Evolutionary conservation across 2,329 filamentous ascomycete genomes (phyloP).

Genomic region (Xylaria sp.): DNA sequence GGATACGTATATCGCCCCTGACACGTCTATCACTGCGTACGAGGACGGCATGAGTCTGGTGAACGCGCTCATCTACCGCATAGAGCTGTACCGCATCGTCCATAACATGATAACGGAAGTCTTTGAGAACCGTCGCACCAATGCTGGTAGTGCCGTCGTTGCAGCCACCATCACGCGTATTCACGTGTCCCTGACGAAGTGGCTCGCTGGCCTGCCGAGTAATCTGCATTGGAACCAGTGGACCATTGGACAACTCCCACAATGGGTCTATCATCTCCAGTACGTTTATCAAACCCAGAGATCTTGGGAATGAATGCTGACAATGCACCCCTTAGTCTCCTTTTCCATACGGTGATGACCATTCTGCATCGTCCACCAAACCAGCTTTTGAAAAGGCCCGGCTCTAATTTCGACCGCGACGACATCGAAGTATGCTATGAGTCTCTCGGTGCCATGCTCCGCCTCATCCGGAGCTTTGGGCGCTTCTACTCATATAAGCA

Average conservation of each 20-base stretch:
- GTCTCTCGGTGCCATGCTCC: constrained; percentile 41
- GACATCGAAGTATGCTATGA: constrained; percentile 47
- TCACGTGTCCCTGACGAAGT: constrained; percentile 43
- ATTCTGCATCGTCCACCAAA: constrained; percentile 46
- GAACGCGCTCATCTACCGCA: constrained; percentile 43
- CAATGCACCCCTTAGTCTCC: constrained; percentile 31
- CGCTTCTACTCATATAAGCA: constrained; percentile 40
- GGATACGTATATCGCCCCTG: constrained; percentile 43
- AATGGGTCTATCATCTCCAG: constrained; percentile 44
- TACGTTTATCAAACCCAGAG: constrained; percentile 1
- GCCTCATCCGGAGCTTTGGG: constrained; percentile 40
- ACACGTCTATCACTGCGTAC: constrained; percentile 40
- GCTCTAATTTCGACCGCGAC: constrained; percentile 33
- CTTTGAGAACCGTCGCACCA: constrained; percentile 43
- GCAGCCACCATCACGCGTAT: constrained; percentile 41
- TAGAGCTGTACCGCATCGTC: constrained; percentile 44
- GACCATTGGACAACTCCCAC: constrained; percentile 42
- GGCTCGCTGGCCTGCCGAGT: constrained; percentile 41
- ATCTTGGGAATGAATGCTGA: not conserved
- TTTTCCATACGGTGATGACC: constrained; percentile 48
- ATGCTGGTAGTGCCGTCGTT: constrained; percentile 37
- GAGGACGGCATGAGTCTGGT: constrained; percentile 43
- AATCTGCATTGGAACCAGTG: constrained; percentile 48
- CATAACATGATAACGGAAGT: constrained; percentile 47
- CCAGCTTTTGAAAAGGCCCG: constrained; percentile 38